A percentile compares a stretch with the other conserved stretches of the same genome.
Evolutionary conservation across 2,329 filamentous ascomycete genomes (phyloP).

Genomic region (Simplicillium sp.): DNA sequence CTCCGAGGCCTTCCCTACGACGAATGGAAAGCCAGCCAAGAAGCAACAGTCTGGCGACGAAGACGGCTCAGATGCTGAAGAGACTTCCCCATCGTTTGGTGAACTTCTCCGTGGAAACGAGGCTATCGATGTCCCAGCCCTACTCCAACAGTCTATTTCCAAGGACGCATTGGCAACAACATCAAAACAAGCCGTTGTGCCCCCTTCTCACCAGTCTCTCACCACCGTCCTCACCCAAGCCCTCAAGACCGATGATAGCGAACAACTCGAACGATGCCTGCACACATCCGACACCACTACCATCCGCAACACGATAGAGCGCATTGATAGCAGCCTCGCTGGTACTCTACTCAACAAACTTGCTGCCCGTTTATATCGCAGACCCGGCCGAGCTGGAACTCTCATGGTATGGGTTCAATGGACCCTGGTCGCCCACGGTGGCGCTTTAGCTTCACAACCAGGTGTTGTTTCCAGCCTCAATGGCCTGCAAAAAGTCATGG

Average conservation of each 20-base stretch:
- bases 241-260: constrained; percentile 81
- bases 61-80: constrained; percentile 36
- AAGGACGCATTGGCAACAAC: constrained; percentile 25
- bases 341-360: constrained; percentile 71
- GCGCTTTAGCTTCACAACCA: constrained; percentile 79
- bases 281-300: constrained; percentile 67
- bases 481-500: constrained; percentile 76
- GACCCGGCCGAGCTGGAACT: constrained; percentile 80
- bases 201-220: constrained; percentile 69
- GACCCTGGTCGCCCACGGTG: constrained; percentile 86
- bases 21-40: constrained; percentile 19
- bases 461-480: constrained; percentile 70
- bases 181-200: constrained; percentile 39
- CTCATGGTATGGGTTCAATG: constrained; percentile 95
- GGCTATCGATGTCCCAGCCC: constrained; percentile 64
- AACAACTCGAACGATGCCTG: constrained; percentile 86
- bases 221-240: constrained; percentile 90
- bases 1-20: constrained; percentile 5
- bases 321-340: constrained; percentile 77
- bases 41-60: constrained; percentile 14
- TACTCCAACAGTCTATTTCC: constrained; percentile 34
- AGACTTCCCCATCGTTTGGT: constrained; percentile 64
- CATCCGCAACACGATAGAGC: constrained; percentile 81
- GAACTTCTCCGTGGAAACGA: constrained; percentile 70
- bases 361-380: constrained; percentile 75